A percentile compares a stretch with the other conserved stretches of the same genome.
phyloP scores from a whole-genome alignment of 495 filamentous ascomycete genomes.

The Aspergillus sclerotiicarbonarius region DNA sequence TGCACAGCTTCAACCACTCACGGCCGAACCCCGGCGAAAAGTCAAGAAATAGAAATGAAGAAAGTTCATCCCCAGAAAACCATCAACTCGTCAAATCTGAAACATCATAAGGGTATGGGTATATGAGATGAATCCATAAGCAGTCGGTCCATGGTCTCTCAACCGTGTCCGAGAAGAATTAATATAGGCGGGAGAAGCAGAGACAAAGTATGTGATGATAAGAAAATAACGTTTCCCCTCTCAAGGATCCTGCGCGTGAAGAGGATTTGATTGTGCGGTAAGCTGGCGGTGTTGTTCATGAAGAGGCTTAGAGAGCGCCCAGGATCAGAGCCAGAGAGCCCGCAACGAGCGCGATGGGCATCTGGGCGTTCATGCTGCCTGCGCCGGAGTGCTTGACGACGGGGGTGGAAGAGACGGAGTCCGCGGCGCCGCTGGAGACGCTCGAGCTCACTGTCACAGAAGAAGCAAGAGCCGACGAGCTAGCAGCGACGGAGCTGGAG shows the following conservation, averaged over 20 bases:
- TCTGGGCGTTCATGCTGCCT: slow-evolving; percentile 24
- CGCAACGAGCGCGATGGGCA: slow-evolving; percentile 36
- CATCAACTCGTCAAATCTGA: slow-evolving; percentile 8
- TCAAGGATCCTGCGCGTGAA: not conserved
- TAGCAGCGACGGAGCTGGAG: slow-evolving; percentile 5
- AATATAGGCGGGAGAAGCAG: slow-evolving; percentile 6
- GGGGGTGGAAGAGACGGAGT: slow-evolving; percentile 15
- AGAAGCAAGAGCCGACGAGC: slow-evolving; percentile 15
- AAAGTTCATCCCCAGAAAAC: not conserved
- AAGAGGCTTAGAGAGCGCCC: slow-evolving; percentile 27
- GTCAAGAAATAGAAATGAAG: not conserved
- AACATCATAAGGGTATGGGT: slow-evolving; percentile 3
- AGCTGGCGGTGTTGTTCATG: slow-evolving; percentile 10
- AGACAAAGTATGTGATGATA: not conserved
- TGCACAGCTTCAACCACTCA: not conserved
- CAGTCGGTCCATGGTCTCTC: not conserved
- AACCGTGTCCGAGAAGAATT: not conserved
- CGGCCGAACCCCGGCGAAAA: not conserved
- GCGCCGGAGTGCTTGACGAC: slow-evolving; percentile 17
- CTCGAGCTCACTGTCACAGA: not conserved
- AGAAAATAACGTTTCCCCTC: not conserved
- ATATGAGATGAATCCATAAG: slow-evolving; percentile 3
- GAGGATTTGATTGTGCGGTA: not conserved
- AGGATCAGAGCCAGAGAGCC: slow-evolving; percentile 41
- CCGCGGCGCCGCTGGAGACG: slow-evolving; percentile 9